phyloP scores from a whole-genome alignment of 805 yeast species.

The Wickerhamiella azymoides region DNA sequence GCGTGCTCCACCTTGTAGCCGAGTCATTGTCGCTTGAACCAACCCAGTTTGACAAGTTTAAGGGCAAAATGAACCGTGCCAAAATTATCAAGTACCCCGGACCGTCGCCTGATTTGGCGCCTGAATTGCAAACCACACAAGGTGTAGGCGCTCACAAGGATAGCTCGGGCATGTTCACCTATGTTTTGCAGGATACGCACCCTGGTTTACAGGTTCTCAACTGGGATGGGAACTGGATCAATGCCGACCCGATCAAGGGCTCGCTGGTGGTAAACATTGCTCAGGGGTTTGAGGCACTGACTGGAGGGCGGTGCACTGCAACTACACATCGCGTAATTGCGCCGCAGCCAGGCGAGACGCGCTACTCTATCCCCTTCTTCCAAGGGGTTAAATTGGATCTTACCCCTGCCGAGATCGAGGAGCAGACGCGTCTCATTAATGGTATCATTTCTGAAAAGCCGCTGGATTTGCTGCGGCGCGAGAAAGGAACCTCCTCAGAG shows the following conservation, averaged over 20 bases:
- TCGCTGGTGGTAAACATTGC: constrained; percentile 46
- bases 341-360: constrained; percentile 1
- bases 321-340: constrained; percentile 39
- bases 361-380: constrained; percentile 11
- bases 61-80: constrained; percentile 40
- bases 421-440: constrained; percentile 18
- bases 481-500: constrained; percentile 22
- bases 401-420: constrained; percentile 20
- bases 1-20: constrained; percentile 35
- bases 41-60: constrained; percentile 34
- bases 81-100: constrained; percentile 48
- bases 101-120: constrained; percentile 6
- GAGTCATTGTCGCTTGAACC: constrained; percentile 40
- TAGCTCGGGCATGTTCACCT: constrained; percentile 42
- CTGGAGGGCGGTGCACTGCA: constrained; percentile 45
- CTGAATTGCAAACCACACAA: constrained; percentile 21
- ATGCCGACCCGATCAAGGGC: constrained; percentile 36
- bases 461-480: constrained; percentile 17
- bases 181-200: constrained; percentile 41
- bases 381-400: constrained; percentile 25
- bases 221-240: constrained; percentile 42
- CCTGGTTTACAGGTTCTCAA: constrained; percentile 45
- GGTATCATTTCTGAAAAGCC: constrained; percentile 21
- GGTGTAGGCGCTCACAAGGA: constrained; percentile 61
- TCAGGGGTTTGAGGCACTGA: constrained; percentile 46